Evolutionary conservation across 768 basidiomycete genomes (phyloP), one percentile per base, ranked within the genome.

Genomic region (Pseudohyphozyma bogoriensis): DNA sequence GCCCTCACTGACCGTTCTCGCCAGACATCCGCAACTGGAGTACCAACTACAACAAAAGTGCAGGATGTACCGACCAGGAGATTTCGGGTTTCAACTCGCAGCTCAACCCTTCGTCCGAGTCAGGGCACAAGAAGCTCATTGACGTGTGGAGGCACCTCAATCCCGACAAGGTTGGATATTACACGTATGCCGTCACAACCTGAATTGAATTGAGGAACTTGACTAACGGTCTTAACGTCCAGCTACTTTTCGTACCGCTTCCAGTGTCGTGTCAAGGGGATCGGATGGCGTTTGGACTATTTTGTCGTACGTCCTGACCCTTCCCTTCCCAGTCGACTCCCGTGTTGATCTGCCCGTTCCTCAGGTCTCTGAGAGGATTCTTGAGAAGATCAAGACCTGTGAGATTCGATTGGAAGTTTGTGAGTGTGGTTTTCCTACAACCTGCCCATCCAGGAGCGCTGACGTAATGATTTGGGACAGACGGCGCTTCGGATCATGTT

Each of bases 131-230:
- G 39, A 73, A 71, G 70, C 85, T 91, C 55, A 77, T 87, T 46
- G 89, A 92, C 66, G 75, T 88, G 40, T 92, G 89, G 89, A 78
- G 89, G 51, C 74, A 64, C 85, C 35, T 47, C 3, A 28, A 63
- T 22, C 59, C 55, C 2, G 65, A 62, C 10, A 75, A 78, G 20
- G 74, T 79, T n/a, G 77, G 74, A n/a, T 83, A 86, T 66, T 92
- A 86, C 73, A 86, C 86, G 1, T 91, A 90, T 72, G 90, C 85
- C 20, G n/a, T n/a, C n/a, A n/a, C n/a, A n/a, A n/a, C n/a, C n/a
- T n/a, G n/a, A n/a, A n/a, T n/a, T n/a, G n/a, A n/a, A n/a, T n/a
- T n/a, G n/a, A n/a, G n/a, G n/a, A n/a, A n/a, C n/a, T n/a, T n/a
- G n/a, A n/a, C n/a, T n/a, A n/a, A n/a, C n/a, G n/a, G n/a, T n/a